Base-by-base conservation (phyloP, 2,329 filamentous ascomycete species). In the Xylariaceae sp. region DNA sequence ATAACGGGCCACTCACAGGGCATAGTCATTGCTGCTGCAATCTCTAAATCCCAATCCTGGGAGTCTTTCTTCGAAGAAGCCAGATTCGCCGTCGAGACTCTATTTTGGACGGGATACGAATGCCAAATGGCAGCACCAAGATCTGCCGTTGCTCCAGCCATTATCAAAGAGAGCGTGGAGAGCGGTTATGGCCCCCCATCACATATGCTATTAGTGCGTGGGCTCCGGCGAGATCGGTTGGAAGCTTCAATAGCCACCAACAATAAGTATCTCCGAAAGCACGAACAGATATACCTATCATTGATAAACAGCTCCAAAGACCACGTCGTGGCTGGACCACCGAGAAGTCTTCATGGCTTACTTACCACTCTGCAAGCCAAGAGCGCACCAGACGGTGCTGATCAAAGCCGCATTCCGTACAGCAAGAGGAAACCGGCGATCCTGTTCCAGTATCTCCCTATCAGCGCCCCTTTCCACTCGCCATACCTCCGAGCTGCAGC, bases 401-500 rank as follows among this genome's bases (percentile, higher is more conserved):
- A 99, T 66, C 94, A 99, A 71, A 96, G 87, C 57, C 83, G 91
- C 51, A 86, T 97, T 45, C 94, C 94, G 5, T 90, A 90, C 75
- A 96, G 91, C 0, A 86, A 99, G 72, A 87, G 94, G 62, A 99
- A 99, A 74, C 81, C 96, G 48, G 90, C 94, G 63, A 97, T 99
- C 61, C 88, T 89, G 55, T 96, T 96, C 76, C 87, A 94, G 54
- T 99, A 99, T 77, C 75, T 99, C 49, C 94, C 94, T 42, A 97
- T 99, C 69, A 96, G 92, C 1, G 90, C 92, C 11, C 94, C 94
- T 5, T 99, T 99, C 80, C 94, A 99, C 77, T 97, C 94, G 77
- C 86, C 90, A 52, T 96, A 97, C 66, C 82, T 99, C 12, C 76
- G 79, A 18, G 84, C 90, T 57, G 92, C 94, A 2, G 89, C 88